Evolutionary conservation across 768 basidiomycete genomes (phyloP).

Genomic region (Pleurotus sapidus): DNA sequence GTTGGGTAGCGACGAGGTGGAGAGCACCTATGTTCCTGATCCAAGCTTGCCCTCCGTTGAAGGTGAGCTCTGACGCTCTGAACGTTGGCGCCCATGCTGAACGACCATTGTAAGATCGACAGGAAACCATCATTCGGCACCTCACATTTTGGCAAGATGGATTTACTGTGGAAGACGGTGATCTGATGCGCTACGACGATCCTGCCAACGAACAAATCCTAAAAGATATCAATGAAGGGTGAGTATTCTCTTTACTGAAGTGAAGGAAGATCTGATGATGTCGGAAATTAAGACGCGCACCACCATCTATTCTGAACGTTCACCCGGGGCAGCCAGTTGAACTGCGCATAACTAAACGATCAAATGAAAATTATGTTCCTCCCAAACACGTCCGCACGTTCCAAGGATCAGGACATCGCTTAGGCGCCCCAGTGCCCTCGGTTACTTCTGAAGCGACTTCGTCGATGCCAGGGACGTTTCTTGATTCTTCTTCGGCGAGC

Average conservation of each 20-base stretch:
- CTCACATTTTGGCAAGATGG: constrained; percentile 94
- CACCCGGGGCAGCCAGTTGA: constrained; percentile 78
- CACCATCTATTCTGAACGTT: constrained; percentile 74
- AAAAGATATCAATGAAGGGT: constrained; percentile 80
- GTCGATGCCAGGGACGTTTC: constrained; percentile 64
- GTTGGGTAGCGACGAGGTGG: no score
- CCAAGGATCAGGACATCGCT: constrained; percentile 71
- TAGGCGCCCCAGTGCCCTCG: constrained; percentile 76
- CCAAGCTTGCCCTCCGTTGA: no score
- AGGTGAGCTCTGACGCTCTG: no score
- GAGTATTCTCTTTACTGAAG: constrained; percentile 10
- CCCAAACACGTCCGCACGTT: constrained; percentile 55
- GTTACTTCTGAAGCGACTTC: background rate
- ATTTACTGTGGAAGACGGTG: constrained; percentile 88
- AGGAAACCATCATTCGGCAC: constrained; percentile 62
- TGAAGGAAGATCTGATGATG: no score
- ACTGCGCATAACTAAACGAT: constrained; percentile 70
- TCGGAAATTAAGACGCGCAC: constrained; percentile 57
- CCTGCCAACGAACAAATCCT: constrained; percentile 69
- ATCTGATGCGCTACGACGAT: constrained; percentile 80
- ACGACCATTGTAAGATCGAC: constrained; percentile 19
- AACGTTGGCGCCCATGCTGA: no score
- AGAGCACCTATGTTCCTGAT: no score
- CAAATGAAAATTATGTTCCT: constrained; percentile 67
- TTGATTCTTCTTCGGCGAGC: constrained; percentile 24